Evolutionary conservation across 331 rosid genomes (phyloP), one percentile per base, ranked within the genome.

Genomic region (Erythrophleum ivorense): DNA sequence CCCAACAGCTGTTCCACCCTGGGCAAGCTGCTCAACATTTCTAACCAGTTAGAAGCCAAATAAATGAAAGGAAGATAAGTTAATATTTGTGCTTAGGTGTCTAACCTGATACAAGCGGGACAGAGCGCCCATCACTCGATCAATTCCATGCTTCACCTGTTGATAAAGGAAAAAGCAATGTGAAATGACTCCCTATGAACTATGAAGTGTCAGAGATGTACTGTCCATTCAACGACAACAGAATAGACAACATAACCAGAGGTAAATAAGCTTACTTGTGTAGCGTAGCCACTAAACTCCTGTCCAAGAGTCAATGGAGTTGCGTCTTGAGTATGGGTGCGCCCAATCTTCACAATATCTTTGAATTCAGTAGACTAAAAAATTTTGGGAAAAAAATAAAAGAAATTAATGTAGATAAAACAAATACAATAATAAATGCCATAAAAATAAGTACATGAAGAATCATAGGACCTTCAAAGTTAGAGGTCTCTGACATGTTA

Each of bases 1-100:
- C 84, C 99, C 99, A 38, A 96, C 99, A 88, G 99, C 99, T 52
- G 99, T 94, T 84, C 99, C 99, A 78, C 99, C 99, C 84, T 96
- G 99, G 60, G 98, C 99, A 73, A 96, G 97, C 99, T 94, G 95
- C 83, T 75, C 93, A 86, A 85, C 52, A 85, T 62, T 36, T 70
- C 77, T 53, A 71, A 75, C 83, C 29, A 80, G 78, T 89, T 82
- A 89, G 82, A 80, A 76, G 84, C 50, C 59, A 83, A 82, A 71
- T 45, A 45, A 78, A 46, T 36, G 69, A 71, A 63, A 63, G 21
- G 36, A 33, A 71, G 16, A 78, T 66, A 45, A 86, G 14, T 49
- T 34, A 57, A 55, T 10, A 9, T 71, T 55, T 63, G 45, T 58
- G 52, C 1, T 77, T 31, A 53, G 31, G 46, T 48, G 58, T 64